A percentile compares a stretch with the other conserved stretches of the same genome.
These are phyloP conservation scores for Helianthus tuberosus DNA, from an alignment of 129 eudicot genomes.

Conservation along the genomic window DNA sequence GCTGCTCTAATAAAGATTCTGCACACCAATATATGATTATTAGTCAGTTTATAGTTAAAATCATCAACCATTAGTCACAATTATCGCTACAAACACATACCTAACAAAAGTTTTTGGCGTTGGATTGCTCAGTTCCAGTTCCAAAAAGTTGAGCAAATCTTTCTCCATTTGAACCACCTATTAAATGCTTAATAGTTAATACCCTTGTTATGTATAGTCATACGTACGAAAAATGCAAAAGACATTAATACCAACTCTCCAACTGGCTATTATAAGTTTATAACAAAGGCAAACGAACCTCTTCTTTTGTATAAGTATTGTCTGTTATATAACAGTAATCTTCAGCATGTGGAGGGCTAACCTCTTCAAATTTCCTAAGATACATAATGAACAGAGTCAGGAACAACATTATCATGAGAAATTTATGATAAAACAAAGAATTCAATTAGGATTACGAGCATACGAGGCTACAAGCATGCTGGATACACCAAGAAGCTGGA, in stretches of 20 bases:
- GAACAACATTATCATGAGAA: background rate
- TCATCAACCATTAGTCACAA: slow-evolving; percentile 1
- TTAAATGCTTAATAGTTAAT: background rate
- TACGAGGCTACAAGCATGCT: slow-evolving; percentile 97
- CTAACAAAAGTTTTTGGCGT: slow-evolving; percentile 80
- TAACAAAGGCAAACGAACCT: slow-evolving; percentile 43
- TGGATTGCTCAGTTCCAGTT: slow-evolving; percentile 62
- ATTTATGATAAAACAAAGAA: background rate
- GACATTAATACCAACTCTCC: background rate
- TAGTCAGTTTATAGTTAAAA: background rate
- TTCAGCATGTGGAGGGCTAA: slow-evolving; percentile 76
- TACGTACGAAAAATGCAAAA: background rate
- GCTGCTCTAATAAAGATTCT: slow-evolving; percentile 68
- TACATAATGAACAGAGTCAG: background rate
- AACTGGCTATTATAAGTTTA: background rate
- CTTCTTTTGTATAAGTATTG: slow-evolving; percentile 73
- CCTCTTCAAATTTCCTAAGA: slow-evolving; percentile 83
- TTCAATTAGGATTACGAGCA: slow-evolving; percentile 27
- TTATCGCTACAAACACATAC: slow-evolving; percentile 32
- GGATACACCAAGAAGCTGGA: slow-evolving; percentile 96
- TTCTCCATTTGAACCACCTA: slow-evolving; percentile 78
- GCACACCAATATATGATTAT: slow-evolving; percentile 22
- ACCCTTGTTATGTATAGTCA: slow-evolving; percentile 2
- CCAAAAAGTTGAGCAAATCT: slow-evolving; percentile 61
- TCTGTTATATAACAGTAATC: slow-evolving; percentile 87